Evolutionary conservation across 352 stramenopile genomes (phyloP).

Genomic region (Phytopythium ostracodes): DNA sequence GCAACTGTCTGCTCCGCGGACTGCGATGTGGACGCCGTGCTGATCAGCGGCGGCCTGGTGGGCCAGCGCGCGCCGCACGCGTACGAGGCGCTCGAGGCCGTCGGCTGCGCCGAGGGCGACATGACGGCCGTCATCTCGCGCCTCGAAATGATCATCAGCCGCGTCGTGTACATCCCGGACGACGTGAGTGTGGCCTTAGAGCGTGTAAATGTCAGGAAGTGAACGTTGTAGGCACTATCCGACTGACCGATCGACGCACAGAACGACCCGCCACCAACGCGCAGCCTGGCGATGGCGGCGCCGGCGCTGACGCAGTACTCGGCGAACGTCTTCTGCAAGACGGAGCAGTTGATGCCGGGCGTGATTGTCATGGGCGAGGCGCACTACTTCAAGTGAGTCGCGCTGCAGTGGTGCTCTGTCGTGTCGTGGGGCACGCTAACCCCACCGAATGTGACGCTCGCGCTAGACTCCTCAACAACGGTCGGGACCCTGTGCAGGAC

Average conservation of each 20-base stretch:
- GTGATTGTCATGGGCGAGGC: constrained; percentile 47
- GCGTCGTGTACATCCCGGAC: constrained; percentile 76
- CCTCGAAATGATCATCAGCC: constrained; percentile 85
- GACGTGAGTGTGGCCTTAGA: constrained; percentile 46
- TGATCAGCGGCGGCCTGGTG: constrained; percentile 70
- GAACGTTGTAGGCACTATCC: constrained; percentile 1
- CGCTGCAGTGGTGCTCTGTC: background rate
- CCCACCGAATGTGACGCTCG: background rate
- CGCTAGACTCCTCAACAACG: constrained; percentile 48
- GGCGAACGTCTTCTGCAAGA: constrained; percentile 56
- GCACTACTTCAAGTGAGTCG: constrained; percentile 52
- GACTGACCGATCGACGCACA: constrained; percentile 13
- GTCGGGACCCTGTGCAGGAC: constrained; percentile 46
- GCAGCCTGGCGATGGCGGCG: constrained; percentile 35
- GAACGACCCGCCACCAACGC: constrained; percentile 78
- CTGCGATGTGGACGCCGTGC: constrained; percentile 65
- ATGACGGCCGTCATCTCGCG: constrained; percentile 87
- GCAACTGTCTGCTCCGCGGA: constrained; percentile 61
- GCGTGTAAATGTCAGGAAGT: too few relatives aligned
- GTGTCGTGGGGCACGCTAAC: background rate
- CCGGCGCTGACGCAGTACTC: constrained; percentile 83
- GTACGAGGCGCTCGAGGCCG: constrained; percentile 53
- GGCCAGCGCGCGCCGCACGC: constrained; percentile 30
- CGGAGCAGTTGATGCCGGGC: constrained; percentile 33
- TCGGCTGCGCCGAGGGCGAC: constrained; percentile 79